Conservation (phyloP, 306 rosid genomes). For the Mimosa bimucronata region DNA sequence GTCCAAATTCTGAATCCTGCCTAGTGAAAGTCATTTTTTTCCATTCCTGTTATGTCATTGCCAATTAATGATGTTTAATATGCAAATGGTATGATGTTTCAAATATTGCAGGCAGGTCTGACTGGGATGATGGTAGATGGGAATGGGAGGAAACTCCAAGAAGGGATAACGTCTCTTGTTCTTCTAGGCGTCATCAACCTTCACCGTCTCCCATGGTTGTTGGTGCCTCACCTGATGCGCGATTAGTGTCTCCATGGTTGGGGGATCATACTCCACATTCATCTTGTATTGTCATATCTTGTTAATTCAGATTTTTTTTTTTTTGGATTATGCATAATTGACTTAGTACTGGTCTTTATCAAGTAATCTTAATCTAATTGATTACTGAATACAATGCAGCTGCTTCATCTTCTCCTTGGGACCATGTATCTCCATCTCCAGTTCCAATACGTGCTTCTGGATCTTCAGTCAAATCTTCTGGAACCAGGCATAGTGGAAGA, state of each 20-base stretch:
- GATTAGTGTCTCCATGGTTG: conserved; percentile 93
- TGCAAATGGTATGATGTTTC: conserved; percentile 22
- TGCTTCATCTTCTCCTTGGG: conserved; percentile 87
- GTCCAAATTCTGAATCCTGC: conserved; percentile 2
- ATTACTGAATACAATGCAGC: conserved; percentile 51
- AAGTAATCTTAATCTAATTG: conserved; percentile 26
- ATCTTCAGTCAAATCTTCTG: conserved; percentile 68
- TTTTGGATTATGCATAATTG: conserved; percentile 24
- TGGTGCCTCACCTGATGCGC: conserved; percentile 97
- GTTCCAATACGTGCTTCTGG: conserved; percentile 94
- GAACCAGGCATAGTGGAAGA: conserved; percentile 62
- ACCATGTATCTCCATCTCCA: conserved; percentile 90
- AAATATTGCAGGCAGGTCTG: conserved; percentile 73
- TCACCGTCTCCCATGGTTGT: conserved; percentile 89
- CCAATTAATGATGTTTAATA: conserved; percentile 11
- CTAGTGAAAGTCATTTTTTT: conserved; percentile 15
- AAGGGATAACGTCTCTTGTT: conserved; percentile 60
- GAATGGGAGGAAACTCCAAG: conserved; percentile 97
- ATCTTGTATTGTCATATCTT: conserved; percentile 50
- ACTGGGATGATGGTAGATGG: conserved; percentile 96
- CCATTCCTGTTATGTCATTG: not conserved
- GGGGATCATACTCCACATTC: conserved; percentile 80
- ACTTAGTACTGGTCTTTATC: conserved; percentile 30
- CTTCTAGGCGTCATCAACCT: conserved; percentile 76
- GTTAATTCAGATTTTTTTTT: not conserved